phyloP scores from a whole-genome alignment of 441 rosid species.

The Adansonia rubrostipa region DNA sequence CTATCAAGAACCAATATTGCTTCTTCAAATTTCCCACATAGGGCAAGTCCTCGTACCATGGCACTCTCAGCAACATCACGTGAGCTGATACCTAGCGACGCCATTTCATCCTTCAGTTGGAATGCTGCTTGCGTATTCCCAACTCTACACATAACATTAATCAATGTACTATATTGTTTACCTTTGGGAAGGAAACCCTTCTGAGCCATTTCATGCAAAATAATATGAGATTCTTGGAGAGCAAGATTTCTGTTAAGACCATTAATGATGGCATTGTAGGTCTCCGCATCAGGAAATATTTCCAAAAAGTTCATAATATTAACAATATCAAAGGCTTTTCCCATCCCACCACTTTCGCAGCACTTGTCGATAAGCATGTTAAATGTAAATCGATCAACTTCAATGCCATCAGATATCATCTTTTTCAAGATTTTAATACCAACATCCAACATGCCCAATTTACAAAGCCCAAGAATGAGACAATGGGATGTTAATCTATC shows the following conservation, averaged over 20 bases:
- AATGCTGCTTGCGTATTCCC: slow-evolving; percentile 67
- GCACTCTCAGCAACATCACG: slow-evolving; percentile 80
- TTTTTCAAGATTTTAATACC: slow-evolving; percentile 64
- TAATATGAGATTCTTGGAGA: slow-evolving; percentile 51
- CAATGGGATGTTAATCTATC: slow-evolving; percentile 70
- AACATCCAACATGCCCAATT: slow-evolving; percentile 59
- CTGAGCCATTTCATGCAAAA: slow-evolving; percentile 65
- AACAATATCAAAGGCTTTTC: slow-evolving; percentile 55
- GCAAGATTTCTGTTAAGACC: slow-evolving; percentile 58
- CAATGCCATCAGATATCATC: slow-evolving; percentile 53
- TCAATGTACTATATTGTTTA: slow-evolving; percentile 55
- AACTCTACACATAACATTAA: slow-evolving; percentile 68
- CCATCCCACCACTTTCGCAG: slow-evolving; percentile 52
- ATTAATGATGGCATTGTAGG: slow-evolving; percentile 46
- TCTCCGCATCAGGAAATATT: slow-evolving; percentile 49
- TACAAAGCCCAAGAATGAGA: slow-evolving; percentile 70
- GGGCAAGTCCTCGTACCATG: slow-evolving; percentile 79
- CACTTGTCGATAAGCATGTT: slow-evolving; percentile 61
- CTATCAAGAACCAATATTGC: slow-evolving; percentile 59
- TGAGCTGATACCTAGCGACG: slow-evolving; percentile 45
- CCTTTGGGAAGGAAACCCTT: slow-evolving; percentile 54
- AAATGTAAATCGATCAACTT: slow-evolving; percentile 54
- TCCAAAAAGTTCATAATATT: slow-evolving; percentile 55
- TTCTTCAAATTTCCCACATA: slow-evolving; percentile 78
- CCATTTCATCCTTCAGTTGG: slow-evolving; percentile 73